Evolutionary conservation across 768 basidiomycete genomes (phyloP), one percentile per base, ranked within the genome.

Genomic region (Kwoniella sp.): DNA sequence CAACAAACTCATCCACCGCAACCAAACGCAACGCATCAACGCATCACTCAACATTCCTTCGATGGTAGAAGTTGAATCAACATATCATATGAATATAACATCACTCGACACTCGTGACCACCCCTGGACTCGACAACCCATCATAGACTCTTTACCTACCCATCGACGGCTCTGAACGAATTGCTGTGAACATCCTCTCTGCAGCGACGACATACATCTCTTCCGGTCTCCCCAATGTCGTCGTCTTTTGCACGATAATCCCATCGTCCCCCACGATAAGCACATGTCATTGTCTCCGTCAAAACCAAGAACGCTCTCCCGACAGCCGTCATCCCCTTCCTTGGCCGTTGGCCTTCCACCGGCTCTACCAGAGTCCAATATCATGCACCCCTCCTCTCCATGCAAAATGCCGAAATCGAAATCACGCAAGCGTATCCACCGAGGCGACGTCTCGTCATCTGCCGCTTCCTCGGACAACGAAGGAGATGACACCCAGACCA

Each of bases 361-460:
- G 13, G 66, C 70, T 9, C 61, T 74, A 0, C 75, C 75, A 26
- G 69, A 71, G 47, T 70, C 68, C 23, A 68, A 53, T 55, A 63
- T 74, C 60, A 73, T 74, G 71, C 51, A 55, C 26, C 73, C 73
- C 20, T 77, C 73, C 23, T 66, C 70, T 11, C 57, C 74, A 0
- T 62, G 66, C 48, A 64, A 72, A 38, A 30, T 64, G 26, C 26
- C 68, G n/a, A 61, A 69, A 37, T 23, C 41, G 8, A 59, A 37
- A 25, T 58, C 60, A 28, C 57, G 65, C 17, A 65, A 61, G 12
- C 67, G 71, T 7, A 63, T 68, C 20, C 71, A 74, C 50, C 69
- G 75, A 23, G 76, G 76, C 1, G 76, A 77, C 54, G 76, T 77
- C 25, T 71, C 71, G 8, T 75, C 73, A 4, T 72, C 73, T 1